These are phyloP conservation scores for Colletotrichum liriopes DNA, from an alignment of 2,329 filamentous ascomycete species.

Conservation along the genomic window DNA sequence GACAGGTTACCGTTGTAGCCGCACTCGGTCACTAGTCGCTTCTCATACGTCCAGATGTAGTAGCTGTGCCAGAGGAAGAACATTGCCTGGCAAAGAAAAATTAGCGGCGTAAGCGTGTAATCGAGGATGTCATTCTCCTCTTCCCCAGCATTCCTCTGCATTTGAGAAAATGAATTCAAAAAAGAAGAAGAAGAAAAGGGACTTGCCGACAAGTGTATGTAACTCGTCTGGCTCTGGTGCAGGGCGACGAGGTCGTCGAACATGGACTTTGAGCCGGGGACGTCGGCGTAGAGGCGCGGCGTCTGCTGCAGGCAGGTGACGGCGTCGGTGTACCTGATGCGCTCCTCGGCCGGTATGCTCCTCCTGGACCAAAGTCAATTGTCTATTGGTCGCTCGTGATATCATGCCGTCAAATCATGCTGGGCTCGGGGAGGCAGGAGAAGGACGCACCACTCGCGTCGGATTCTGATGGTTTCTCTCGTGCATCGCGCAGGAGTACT, in stretches of 20 bases:
- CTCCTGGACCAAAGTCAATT: constrained; percentile 3
- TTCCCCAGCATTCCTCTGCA: background rate
- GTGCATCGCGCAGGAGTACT: constrained; percentile 23
- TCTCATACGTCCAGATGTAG: constrained; percentile 45
- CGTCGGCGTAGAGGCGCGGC: background rate
- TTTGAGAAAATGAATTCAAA: background rate
- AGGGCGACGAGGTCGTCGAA: constrained; percentile 33
- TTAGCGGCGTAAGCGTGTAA: background rate
- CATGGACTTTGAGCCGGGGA: constrained; percentile 12
- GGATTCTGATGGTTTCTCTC: constrained; percentile 4
- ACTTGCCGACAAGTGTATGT: constrained; percentile 2
- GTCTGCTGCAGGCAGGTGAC: constrained; percentile 25
- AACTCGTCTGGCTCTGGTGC: constrained; percentile 18
- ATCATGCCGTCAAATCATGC: background rate
- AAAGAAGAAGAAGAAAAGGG: too few species aligned
- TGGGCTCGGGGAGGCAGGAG: background rate
- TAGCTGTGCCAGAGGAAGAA: constrained; percentile 47
- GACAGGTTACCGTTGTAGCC: constrained; percentile 43
- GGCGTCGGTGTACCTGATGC: constrained; percentile 30
- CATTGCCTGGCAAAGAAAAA: background rate
- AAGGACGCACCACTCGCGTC: constrained; percentile 12
- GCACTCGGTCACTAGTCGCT: constrained; percentile 45
- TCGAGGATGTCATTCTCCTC: background rate
- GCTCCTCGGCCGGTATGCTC: constrained; percentile 24
- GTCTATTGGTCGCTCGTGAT: background rate